Evolutionary conservation across 768 basidiomycete genomes (phyloP), one percentile per base, ranked within the genome.

Genomic region (Boletellus ananas): DNA sequence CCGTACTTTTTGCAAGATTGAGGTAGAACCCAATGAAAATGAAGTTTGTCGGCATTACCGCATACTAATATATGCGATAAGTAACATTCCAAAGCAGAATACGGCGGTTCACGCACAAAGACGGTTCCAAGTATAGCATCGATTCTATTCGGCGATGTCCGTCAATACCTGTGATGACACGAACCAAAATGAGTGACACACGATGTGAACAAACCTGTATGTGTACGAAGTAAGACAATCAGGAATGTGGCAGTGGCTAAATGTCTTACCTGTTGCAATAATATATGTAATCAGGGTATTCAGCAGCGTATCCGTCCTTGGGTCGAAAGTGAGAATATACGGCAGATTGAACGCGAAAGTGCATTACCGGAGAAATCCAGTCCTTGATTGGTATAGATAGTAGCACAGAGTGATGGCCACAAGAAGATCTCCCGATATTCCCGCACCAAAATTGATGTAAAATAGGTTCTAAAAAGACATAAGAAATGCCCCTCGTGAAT

Each of bases 11-110:
- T 58, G 77, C 75, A 29, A 80, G 60, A 11, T 74, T 66, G 31
- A 81, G 67, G 54, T 79, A 79, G 53, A 79, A 75, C 1, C 66
- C 77, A 70, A 80, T 52, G 66, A 77, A 80, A 45, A 81, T 66
- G 56, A 80, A 73, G 51, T 76, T 82, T 33, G 64, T 43, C 0
- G 79, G 79, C 80, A 80, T 81, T 2, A 65, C 61, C 37, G 66
- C 63, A 47, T 78, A 80, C 52, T 70, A 47, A 4, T 13, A 38
- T 13, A 34, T 13, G 16, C 20, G 21, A 40, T 48, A 13, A 52
- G 21, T 6, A 25, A 47, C 6, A 13, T n/a, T 17, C 7, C 31
- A 18, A 11, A 10, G n/a, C 11, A 4, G 34, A 7, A n/a, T 33
- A 21, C n/a, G 18, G 18, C 17, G 13, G 27, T 38, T 17, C 10